These are phyloP conservation scores for Phytophthora brassicae DNA, from an alignment of 352 stramenopile genomes.

Conservation along the genomic window DNA sequence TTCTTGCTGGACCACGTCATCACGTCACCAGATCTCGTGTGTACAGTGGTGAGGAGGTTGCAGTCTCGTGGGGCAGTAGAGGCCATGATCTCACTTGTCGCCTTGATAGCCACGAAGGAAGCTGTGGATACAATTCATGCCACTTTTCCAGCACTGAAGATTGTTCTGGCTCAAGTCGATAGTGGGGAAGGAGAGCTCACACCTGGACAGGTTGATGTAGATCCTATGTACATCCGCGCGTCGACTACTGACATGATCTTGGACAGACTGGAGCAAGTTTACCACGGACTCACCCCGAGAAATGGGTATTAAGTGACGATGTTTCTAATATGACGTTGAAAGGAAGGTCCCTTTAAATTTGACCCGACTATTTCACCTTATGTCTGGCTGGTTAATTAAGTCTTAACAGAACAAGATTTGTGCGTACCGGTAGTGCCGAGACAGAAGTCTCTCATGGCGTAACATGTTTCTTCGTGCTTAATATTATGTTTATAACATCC, in stretches of 20 bases:
- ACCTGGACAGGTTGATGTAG: not conserved
- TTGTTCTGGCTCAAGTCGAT: constrained; percentile 39
- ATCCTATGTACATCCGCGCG: constrained; percentile 2
- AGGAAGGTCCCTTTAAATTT: too few relatives aligned
- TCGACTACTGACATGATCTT: constrained; percentile 35
- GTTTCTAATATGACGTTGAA: constrained; percentile 11
- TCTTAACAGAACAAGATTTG: too few relatives aligned
- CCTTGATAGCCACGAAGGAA: constrained; percentile 39
- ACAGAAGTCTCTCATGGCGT: too few relatives aligned
- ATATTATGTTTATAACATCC: too few relatives aligned
- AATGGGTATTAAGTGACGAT: constrained; percentile 16
- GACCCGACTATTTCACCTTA: too few relatives aligned
- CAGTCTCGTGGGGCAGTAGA: constrained; percentile 44
- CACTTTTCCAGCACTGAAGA: constrained; percentile 35
- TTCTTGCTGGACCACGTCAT: constrained; percentile 50
- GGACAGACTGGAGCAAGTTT: constrained; percentile 33
- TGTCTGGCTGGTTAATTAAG: too few relatives aligned
- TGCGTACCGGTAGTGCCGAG: too few relatives aligned
- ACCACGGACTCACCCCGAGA: constrained; percentile 13
- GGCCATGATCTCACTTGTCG: constrained; percentile 44
- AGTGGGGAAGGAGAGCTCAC: constrained; percentile 18
- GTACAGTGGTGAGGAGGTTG: constrained; percentile 34
- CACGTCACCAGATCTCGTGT: constrained; percentile 32
- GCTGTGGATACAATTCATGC: constrained; percentile 39
- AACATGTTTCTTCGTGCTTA: too few relatives aligned